Percentiles rank a stretch among this genome's conserved stretches.
phyloP scores from a whole-genome alignment of 306 rosid genomes.

The Lotus japonicus region DNA sequence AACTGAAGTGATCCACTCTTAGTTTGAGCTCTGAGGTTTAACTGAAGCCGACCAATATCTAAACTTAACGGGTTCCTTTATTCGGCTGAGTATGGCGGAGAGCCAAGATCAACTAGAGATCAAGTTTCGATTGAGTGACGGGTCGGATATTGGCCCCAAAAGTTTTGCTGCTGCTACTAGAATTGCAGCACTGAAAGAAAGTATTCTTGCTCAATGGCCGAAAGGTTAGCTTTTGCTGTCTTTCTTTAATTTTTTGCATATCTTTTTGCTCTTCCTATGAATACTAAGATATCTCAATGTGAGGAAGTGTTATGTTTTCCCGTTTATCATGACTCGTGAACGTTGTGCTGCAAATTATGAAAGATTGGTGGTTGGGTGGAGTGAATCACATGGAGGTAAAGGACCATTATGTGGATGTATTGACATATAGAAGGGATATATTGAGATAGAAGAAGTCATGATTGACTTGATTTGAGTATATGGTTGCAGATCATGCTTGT shows the following conservation, averaged over 20 bases:
- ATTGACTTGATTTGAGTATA: too few relatives aligned
- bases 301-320: background rate
- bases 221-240: too few relatives aligned
- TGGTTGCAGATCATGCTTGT: too few relatives aligned
- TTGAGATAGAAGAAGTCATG: too few relatives aligned
- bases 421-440: too few relatives aligned
- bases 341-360: background rate
- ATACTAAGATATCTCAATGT: background rate
- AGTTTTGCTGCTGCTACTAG: constrained; percentile 67
- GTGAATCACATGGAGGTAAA: too few relatives aligned
- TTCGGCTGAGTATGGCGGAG: constrained; percentile 58
- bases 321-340: constrained; percentile 6
- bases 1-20: constrained; percentile 19
- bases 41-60: constrained; percentile 15
- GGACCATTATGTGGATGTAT: too few relatives aligned
- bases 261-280: background rate
- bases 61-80: background rate
- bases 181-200: too few relatives aligned
- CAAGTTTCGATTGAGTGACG: constrained; percentile 80
- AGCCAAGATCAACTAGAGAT: constrained; percentile 73
- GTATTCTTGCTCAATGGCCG: constrained; percentile 84
- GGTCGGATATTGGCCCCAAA: constrained; percentile 83
- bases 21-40: background rate
- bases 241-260: background rate
- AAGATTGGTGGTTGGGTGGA: background rate